Evolutionary conservation across 2,329 filamentous ascomycete species (phyloP), one percentile per base, ranked within the genome.

Genomic region (Cladosporium sphaerospermum): DNA sequence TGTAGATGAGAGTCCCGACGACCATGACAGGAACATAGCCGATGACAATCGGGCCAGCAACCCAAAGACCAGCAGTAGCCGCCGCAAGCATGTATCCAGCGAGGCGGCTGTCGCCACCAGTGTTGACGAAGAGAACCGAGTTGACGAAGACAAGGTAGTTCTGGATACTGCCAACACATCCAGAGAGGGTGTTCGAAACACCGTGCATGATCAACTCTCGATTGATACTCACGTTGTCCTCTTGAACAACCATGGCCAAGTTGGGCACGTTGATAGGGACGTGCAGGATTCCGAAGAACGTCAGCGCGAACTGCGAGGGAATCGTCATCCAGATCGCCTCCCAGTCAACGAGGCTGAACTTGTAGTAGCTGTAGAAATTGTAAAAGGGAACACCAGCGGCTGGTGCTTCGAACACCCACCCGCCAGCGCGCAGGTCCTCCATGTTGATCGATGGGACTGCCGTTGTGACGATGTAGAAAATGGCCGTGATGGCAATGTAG

Each of bases 61-160:
- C 74, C 81, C 96, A 85, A 40, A 97, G 82, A 2, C 84, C 84
- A 62, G 85, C 83, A 0, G 93, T 99, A 4, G 87, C 81, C 18
- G 78, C 72, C 1, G 93, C 93, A 47, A 99, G 79, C 75, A 96
- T 81, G 23, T 91, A 78, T 3, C 93, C 93, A 8, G 91, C 93
- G 42, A 95, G 74, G 45, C 93, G 84, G 62, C 83, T 91, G 66
- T 95, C 83, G 16, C 92, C 93, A 13, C 93, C 93, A 44, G 90
- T 95, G 23, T 88, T 83, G 67, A 97, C 95, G 70, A 99, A 97
- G 53, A 99, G 83, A n/a, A 96, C 81, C 58, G 90, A 96, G 67
- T 99, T 99, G 54, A 92, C 92, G 64, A 97, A 99, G 0, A 99
- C 93, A 1, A 99, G 80, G 65, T 99, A 99, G 69, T 99, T 99